Evolutionary conservation across 2,329 filamentous ascomycete genomes (phyloP), one percentile per base, ranked within the genome.

Genomic region (Fusarium bulbicola): DNA sequence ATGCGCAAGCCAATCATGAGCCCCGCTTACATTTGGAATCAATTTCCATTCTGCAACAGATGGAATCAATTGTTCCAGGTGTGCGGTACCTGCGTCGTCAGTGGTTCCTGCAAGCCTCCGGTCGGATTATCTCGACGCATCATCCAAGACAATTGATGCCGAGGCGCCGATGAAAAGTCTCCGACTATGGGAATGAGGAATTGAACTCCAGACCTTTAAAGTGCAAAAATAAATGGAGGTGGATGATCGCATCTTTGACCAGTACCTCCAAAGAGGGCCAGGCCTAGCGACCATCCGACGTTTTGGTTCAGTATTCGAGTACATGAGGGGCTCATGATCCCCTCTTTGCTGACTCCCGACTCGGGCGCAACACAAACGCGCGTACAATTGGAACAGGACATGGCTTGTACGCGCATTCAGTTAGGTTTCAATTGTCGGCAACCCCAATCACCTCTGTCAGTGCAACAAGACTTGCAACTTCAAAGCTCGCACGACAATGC

Each of bases 1-100:
- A 30, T 32, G 7, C 26, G n/a, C 21, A 28, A 34, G 42, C 65
- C 65, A 68, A 68, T 68, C 47, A 68, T 11, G 15, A 9, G 26
- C n/a, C 47, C 63, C 42, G 63, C 65, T 68, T 68, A 68, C 65
- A 68, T 68, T 68, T 68, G 65, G 65, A 68, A 68, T 68, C 65
- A 68, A 66, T 63, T 63, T 68, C 49, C 49, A 36, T 52, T 52
- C 52, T 67, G 40, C 47, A 62, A n/a, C 32, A 26, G 42, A 49
- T 68, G 65, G 65, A 68, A 67, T 67, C 63, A 67, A 60, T 61
- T 40, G 18, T 39, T 37, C 43, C 43, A 42, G 49, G 43, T 49
- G 34, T 18, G 36, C 14, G 21, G 59, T 69, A 69, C 66, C 65
- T 69, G 65, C 65, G 47, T 68, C 40, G 20, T 36, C 52, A 52